Evolutionary conservation across 2,329 filamentous ascomycete species (phyloP).

Genomic region (Trichoderma sp.): DNA sequence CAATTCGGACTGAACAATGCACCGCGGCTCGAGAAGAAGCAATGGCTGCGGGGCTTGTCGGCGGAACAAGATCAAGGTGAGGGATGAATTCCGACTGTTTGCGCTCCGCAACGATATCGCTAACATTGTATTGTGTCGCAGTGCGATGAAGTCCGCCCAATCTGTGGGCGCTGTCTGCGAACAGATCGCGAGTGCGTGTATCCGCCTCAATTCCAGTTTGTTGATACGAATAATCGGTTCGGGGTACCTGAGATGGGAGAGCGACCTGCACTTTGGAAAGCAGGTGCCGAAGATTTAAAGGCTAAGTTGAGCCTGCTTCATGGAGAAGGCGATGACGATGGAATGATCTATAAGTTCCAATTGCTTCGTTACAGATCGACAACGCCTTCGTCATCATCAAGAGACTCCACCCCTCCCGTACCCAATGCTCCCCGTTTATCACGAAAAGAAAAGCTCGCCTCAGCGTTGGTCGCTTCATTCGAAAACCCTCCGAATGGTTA

Average conservation of each 20-base stretch:
- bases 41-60: background rate
- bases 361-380: background rate
- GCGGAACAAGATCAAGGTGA: slow-evolving; percentile 1
- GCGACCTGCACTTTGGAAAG: background rate
- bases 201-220: background rate
- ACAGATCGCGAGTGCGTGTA: background rate
- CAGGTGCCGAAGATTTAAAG: background rate
- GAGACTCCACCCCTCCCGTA: background rate
- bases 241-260: background rate
- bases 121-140: background rate
- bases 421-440: background rate
- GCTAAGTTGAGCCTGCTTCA: background rate
- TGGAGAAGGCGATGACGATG: background rate
- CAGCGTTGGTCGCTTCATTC: background rate
- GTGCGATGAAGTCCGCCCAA: background rate
- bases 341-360: background rate
- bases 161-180: background rate
- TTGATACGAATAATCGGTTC: background rate
- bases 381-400: background rate
- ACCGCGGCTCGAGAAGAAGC: background rate
- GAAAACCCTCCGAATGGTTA: background rate
- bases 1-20: background rate
- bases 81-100: background rate
- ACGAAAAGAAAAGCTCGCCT: background rate
- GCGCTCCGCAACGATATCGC: background rate